These are phyloP conservation scores for Achaetomiella virescens DNA, from an alignment of 495 filamentous ascomycete species.

Conservation along the genomic window DNA sequence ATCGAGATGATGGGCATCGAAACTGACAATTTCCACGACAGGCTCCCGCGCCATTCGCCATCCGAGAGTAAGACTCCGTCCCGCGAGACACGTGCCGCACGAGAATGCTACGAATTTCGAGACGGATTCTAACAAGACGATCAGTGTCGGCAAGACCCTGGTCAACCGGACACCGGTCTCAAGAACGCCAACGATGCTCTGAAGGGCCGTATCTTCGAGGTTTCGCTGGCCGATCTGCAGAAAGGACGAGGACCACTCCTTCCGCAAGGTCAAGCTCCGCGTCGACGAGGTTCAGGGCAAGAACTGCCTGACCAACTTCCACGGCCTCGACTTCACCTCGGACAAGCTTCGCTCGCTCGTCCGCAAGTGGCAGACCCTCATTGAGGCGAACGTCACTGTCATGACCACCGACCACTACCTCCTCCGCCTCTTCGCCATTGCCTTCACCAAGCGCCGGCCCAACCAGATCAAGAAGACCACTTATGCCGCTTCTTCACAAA, in stretches of 20 bases:
- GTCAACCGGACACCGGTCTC: conserved; percentile 97
- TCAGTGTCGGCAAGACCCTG: conserved; percentile 95
- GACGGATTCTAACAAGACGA: conserved; percentile 29
- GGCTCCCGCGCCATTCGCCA: conserved; percentile 93
- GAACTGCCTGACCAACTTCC: conserved; percentile 99
- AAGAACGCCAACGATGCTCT: conserved; percentile 99
- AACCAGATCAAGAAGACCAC: conserved; percentile 99
- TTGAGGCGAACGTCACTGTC: conserved; percentile 98
- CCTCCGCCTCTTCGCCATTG: conserved; percentile 94
- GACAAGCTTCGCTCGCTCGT: conserved; percentile 98
- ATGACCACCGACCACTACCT: conserved; percentile 99
- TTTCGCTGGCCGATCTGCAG: conserved; percentile 96
- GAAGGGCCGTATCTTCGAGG: conserved; percentile 98
- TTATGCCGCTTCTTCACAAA: conserved; percentile 92
- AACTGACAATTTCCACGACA: conserved; percentile 33
- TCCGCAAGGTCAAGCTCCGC: conserved; percentile 98
- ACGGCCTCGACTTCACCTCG: conserved; percentile 99
- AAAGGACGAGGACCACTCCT: conserved; percentile 99
- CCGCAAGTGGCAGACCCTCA: conserved; percentile 98
- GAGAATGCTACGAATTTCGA: conserved; percentile 8
- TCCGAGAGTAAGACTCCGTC: conserved; percentile 74
- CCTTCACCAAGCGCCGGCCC: conserved; percentile 95
- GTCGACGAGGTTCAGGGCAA: conserved; percentile 99
- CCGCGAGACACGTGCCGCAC: conserved; percentile 12
- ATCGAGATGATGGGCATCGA: not conserved